Conservation (phyloP, 768 basidiomycete genomes). For the Dioszegia hungarica region DNA sequence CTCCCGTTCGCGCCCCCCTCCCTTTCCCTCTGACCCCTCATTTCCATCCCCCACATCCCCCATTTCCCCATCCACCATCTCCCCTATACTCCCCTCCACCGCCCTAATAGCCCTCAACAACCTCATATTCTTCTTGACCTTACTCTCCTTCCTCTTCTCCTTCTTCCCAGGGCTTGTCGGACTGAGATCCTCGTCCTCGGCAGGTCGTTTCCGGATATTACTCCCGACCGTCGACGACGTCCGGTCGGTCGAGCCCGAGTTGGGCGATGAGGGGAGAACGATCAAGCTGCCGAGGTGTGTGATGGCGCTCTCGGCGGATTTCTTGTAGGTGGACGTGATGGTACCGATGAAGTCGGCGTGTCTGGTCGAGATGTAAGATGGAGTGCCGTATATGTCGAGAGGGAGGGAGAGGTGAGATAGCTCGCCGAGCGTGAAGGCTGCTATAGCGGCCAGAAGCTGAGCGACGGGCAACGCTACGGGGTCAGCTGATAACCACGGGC, state of each 20-base stretch:
- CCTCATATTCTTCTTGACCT: slow-evolving; percentile 28
- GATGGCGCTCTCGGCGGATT: background rate
- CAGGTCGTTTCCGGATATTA: background rate
- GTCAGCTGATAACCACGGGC: background rate
- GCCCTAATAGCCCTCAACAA: slow-evolving; percentile 22
- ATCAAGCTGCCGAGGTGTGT: background rate
- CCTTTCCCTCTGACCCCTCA: background rate
- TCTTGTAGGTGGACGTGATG: background rate
- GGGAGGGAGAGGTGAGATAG: background rate
- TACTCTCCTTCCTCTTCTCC: slow-evolving; percentile 16
- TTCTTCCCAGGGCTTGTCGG: background rate
- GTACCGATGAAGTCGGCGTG: slow-evolving; percentile 1
- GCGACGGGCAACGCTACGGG: background rate
- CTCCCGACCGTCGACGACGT: background rate
- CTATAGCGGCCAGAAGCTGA: background rate
- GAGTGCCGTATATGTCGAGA: slow-evolving; percentile 1
- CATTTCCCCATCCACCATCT: background rate
- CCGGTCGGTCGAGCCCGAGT: background rate
- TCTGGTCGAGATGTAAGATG: background rate
- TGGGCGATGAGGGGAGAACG: too few relatives aligned
- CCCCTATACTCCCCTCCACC: slow-evolving; percentile 23
- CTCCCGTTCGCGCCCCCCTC: background rate
- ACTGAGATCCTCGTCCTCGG: background rate
- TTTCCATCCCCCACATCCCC: too few relatives aligned
- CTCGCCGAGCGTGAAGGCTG: slow-evolving; percentile 1